Evolutionary conservation across 1,284 basidiomycete species (phyloP).

Genomic region (Athelia psychrophila): DNA sequence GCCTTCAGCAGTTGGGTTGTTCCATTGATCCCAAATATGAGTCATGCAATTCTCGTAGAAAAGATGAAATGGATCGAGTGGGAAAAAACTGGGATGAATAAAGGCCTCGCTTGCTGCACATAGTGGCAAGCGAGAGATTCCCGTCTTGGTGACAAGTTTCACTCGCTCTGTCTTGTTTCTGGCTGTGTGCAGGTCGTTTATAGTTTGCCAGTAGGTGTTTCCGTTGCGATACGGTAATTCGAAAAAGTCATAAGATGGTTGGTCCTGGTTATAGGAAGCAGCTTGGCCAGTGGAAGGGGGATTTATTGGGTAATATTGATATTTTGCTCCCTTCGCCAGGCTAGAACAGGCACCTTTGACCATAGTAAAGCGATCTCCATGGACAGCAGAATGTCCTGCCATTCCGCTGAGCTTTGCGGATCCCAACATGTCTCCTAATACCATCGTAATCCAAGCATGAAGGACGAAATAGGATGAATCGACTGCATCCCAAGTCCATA

Average conservation of each 20-base stretch:
- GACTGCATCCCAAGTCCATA: background rate
- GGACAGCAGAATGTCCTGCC: slow-evolving; percentile 5
- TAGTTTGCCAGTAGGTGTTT: background rate
- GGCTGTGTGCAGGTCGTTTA: background rate
- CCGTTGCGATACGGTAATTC: background rate
- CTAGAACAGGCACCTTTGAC: slow-evolving; percentile 3
- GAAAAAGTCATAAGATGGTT: background rate
- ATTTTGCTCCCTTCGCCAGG: slow-evolving; percentile 2
- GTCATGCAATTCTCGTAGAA: slow-evolving; percentile 7
- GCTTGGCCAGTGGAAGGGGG: slow-evolving; percentile 1
- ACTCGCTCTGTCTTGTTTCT: background rate
- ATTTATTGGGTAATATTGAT: slow-evolving; percentile 6
- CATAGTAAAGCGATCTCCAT: slow-evolving; percentile 4
- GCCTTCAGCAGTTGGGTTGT: background rate
- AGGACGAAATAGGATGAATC: background rate
- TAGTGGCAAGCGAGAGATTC: slow-evolving; percentile 2
- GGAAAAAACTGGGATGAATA: slow-evolving; percentile 6
- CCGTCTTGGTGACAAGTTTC: background rate
- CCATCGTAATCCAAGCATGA: background rate
- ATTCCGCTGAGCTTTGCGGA: background rate
- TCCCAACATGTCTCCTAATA: background rate
- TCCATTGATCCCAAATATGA: slow-evolving; percentile 5
- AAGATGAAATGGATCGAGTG: slow-evolving; percentile 7
- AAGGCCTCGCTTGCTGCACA: slow-evolving; percentile 6
- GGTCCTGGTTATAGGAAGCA: slow-evolving; percentile 1